These are phyloP conservation scores for Elymus sibiricus DNA, from an alignment of 176 grass and related monocot genomes.

Conservation along the genomic window DNA sequence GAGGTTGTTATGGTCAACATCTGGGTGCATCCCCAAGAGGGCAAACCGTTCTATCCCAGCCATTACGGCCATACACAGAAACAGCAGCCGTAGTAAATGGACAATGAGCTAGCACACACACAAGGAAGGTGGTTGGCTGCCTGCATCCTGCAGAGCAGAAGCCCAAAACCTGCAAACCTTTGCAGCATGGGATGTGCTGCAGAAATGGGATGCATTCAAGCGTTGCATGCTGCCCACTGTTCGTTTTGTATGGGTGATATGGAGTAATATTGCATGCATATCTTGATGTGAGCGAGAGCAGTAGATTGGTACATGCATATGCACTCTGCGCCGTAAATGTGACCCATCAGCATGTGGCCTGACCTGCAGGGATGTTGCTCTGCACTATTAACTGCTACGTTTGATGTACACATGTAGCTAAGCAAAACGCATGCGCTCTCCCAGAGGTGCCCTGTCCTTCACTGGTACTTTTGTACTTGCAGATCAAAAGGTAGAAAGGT, in stretches of 20 bases:
- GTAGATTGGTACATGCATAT: constrained; percentile 15
- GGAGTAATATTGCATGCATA: constrained; percentile 32
- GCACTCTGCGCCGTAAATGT: background rate
- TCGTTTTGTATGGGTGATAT: constrained; percentile 37
- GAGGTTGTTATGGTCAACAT: constrained; percentile 27
- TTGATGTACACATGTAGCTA: background rate
- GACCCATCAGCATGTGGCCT: background rate
- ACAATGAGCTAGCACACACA: constrained; percentile 28
- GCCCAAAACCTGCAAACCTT: constrained; percentile 24
- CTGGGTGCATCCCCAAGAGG: constrained; percentile 24
- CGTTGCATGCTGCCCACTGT: constrained; percentile 26
- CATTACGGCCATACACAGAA: constrained; percentile 40
- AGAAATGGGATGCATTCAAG: constrained; percentile 43
- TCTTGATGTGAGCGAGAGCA: constrained; percentile 11
- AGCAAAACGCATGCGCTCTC: background rate
- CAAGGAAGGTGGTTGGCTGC: constrained; percentile 40
- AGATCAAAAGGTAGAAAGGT: no score
- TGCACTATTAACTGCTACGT: background rate
- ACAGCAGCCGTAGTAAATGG: constrained; percentile 32
- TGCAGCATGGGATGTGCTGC: constrained; percentile 42
- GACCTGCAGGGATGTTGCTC: background rate
- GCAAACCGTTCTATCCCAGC: constrained; percentile 38
- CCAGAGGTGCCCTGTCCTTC: background rate
- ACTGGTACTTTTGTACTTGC: no score
- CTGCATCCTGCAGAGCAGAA: constrained; percentile 25